Conservation (phyloP, 2,329 filamentous ascomycete species). For the Xylariomycetidae sp. region DNA sequence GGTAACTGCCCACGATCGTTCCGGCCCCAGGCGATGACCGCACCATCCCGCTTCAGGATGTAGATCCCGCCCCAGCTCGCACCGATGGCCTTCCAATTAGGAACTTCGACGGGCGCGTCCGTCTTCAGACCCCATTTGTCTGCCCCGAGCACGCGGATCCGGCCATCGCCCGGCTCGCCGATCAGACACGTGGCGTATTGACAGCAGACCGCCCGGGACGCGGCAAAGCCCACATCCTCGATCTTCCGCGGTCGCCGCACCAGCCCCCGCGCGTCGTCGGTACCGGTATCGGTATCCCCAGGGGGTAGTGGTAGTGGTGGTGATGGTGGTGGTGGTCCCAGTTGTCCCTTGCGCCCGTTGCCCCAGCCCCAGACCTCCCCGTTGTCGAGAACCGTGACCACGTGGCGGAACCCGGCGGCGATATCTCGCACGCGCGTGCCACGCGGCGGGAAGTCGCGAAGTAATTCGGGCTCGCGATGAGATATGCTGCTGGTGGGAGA, state of each 20-base stretch:
- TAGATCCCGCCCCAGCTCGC: slow-evolving; percentile 83
- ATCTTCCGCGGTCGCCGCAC: slow-evolving; percentile 60
- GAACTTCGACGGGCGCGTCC: slow-evolving; percentile 46
- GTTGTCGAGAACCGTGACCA: slow-evolving; percentile 66
- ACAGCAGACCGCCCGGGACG: slow-evolving; percentile 67
- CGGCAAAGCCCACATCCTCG: slow-evolving; percentile 54
- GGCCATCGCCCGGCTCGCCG: slow-evolving; percentile 47
- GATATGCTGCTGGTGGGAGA: slow-evolving; percentile 55
- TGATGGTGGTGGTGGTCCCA: no score
- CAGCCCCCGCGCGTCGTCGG: slow-evolving; percentile 30
- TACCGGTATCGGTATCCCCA: slow-evolving; percentile 23
- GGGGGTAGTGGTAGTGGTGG: no score
- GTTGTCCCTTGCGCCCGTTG: slow-evolving; percentile 76
- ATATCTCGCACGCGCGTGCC: slow-evolving; percentile 58
- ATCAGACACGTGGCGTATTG: slow-evolving; percentile 80
- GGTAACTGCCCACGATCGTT: slow-evolving; percentile 81
- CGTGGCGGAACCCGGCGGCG: slow-evolving; percentile 73
- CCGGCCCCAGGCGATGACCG: slow-evolving; percentile 71
- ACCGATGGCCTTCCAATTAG: slow-evolving; percentile 62
- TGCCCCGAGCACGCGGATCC: slow-evolving; percentile 64
- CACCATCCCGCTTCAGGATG: slow-evolving; percentile 58
- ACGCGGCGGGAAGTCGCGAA: slow-evolving; percentile 61
- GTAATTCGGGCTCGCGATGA: slow-evolving; percentile 25
- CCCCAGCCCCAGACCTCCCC: slow-evolving; percentile 88
- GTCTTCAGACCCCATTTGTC: slow-evolving; percentile 68